Percentiles rank a stretch among this genome's conserved stretches.
These are phyloP conservation scores for Pachyrhizus erosus DNA, from an alignment of 306 rosid species.

Conservation along the genomic window DNA sequence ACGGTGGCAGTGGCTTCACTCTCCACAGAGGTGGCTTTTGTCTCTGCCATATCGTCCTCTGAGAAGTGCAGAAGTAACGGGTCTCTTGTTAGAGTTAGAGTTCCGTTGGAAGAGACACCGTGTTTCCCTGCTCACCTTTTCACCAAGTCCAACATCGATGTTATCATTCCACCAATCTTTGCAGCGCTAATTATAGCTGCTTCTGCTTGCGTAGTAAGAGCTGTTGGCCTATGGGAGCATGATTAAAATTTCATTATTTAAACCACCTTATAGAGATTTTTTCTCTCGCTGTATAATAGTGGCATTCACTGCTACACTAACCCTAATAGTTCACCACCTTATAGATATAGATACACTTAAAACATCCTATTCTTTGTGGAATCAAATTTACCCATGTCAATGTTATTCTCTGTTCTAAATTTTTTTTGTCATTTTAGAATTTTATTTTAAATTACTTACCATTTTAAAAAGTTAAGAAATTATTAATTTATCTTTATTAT, in stretches of 20 bases:
- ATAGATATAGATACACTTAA: not conserved
- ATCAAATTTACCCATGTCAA: not conserved
- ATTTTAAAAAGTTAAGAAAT: not conserved
- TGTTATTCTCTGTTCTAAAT: not conserved
- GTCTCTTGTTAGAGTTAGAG: constrained; percentile 53
- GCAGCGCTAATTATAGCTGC: constrained; percentile 69
- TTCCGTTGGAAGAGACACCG: constrained; percentile 65
- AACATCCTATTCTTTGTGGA: not conserved
- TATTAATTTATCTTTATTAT: not conserved
- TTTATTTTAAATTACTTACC: not conserved
- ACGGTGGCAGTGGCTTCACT: constrained; percentile 78
- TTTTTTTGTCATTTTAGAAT: not conserved
- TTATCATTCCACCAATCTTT: constrained; percentile 69
- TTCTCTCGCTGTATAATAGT: no score
- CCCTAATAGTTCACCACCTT: no score
- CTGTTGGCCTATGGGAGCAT: constrained; percentile 63
- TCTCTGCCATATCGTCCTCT: constrained; percentile 62
- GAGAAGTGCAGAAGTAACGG: constrained; percentile 45
- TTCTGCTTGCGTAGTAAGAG: constrained; percentile 65
- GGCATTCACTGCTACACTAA: no score
- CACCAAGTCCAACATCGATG: constrained; percentile 56
- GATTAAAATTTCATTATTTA: no score
- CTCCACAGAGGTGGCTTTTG: constrained; percentile 74
- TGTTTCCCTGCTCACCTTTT: constrained; percentile 70
- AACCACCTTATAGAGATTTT: not conserved